These are phyloP conservation scores for Metschnikowia noctiluminum DNA, from an alignment of 805 yeast genomes.

Conservation along the genomic window DNA sequence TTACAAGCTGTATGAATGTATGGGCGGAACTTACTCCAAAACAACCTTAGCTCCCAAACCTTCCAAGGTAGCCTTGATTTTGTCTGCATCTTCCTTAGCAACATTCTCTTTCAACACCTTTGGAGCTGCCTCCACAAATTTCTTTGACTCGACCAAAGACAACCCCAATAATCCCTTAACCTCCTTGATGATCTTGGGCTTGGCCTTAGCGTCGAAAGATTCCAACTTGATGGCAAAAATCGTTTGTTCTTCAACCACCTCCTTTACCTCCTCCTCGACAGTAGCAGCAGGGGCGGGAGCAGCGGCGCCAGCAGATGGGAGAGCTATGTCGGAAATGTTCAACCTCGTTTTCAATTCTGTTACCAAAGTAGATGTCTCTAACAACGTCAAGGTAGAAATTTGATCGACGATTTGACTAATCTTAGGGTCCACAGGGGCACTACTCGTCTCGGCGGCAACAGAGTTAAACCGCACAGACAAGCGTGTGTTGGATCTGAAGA, in stretches of 20 bases:
- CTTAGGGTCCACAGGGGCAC: slow-evolving; percentile 76
- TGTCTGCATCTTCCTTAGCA: slow-evolving; percentile 96
- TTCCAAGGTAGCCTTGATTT: slow-evolving; percentile 89
- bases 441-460: slow-evolving; percentile 34
- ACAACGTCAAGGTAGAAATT: slow-evolving; percentile 83
- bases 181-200: slow-evolving; percentile 97
- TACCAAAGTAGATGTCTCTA: slow-evolving; percentile 89
- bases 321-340: slow-evolving; percentile 90
- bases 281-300: slow-evolving; percentile 63
- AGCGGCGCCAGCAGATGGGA: slow-evolving; percentile 60
- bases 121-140: slow-evolving; percentile 97
- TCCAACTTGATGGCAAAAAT: slow-evolving; percentile 90
- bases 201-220: slow-evolving; percentile 88
- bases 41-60: slow-evolving; percentile 91
- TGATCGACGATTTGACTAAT: slow-evolving; percentile 84
- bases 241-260: slow-evolving; percentile 85
- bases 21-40: slow-evolving; percentile 57
- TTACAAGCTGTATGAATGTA: slow-evolving; percentile 21
- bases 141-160: slow-evolving; percentile 94
- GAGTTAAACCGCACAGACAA: slow-evolving; percentile 46
- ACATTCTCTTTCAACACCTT: slow-evolving; percentile 92
- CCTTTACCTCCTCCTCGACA: slow-evolving; percentile 69
- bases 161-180: slow-evolving; percentile 88
- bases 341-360: slow-evolving; percentile 74
- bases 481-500: slow-evolving; percentile 24